Conservation (phyloP, 2,329 filamentous ascomycete genomes). For the Rhinocladiella similis region DNA sequence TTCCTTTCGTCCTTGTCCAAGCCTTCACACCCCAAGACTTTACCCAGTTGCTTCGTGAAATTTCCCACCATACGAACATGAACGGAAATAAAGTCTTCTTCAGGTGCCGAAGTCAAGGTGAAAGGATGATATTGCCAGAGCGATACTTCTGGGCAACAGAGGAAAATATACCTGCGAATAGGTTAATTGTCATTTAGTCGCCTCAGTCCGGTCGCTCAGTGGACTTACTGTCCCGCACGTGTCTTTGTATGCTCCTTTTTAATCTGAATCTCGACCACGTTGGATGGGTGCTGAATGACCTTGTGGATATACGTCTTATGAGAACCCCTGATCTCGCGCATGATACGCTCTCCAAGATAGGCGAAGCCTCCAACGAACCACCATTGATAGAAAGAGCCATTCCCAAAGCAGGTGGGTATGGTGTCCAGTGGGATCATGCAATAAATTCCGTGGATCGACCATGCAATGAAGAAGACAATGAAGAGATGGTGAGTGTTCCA, state of each 20-base stretch:
- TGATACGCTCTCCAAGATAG: conserved; percentile 76
- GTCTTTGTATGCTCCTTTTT: conserved; percentile 87
- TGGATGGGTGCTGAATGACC: conserved; percentile 85
- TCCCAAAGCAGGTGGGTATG: conserved; percentile 72
- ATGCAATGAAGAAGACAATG: conserved; percentile 84
- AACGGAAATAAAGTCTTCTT: conserved; percentile 87
- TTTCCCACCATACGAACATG: conserved; percentile 79
- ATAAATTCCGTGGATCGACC: conserved; percentile 83
- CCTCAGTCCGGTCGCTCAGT: neutral
- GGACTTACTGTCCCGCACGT: conserved; percentile 70
- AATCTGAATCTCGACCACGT: conserved; percentile 90
- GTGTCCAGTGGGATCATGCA: conserved; percentile 88
- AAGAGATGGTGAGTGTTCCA: conserved; percentile 91
- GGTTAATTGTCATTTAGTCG: neutral
- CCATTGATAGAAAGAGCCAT: conserved; percentile 86
- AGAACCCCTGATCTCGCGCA: conserved; percentile 74
- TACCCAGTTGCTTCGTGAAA: conserved; percentile 71
- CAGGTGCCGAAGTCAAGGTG: conserved; percentile 80
- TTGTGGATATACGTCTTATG: conserved; percentile 87
- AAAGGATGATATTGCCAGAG: conserved; percentile 90
- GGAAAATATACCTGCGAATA: conserved; percentile 59
- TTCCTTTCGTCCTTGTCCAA: conserved; percentile 36
- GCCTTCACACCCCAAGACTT: conserved; percentile 69
- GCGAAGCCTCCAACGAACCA: conserved; percentile 82
- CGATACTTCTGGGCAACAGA: conserved; percentile 82